phyloP scores from a whole-genome alignment of 2,329 filamentous ascomycete genomes.

The Arthrobotrys entomopaga region DNA sequence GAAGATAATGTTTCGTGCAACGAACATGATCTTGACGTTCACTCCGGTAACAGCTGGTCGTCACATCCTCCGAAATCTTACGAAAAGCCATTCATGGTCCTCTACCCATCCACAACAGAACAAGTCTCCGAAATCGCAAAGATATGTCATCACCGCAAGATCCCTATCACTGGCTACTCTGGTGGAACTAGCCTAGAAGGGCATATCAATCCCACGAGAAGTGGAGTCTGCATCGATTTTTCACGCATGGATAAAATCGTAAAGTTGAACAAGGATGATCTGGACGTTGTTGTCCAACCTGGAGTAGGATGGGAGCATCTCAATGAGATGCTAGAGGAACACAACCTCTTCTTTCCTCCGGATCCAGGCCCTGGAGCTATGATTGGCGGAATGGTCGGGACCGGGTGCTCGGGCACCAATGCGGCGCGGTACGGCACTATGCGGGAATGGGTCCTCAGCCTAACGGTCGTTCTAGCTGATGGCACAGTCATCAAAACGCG shows the following conservation, averaged over 20 bases:
- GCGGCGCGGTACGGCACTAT: constrained; percentile 84
- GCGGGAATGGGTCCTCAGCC: constrained; percentile 87
- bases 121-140: constrained; percentile 90
- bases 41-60: constrained; percentile 73
- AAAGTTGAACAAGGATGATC: constrained; percentile 77
- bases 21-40: constrained; percentile 68
- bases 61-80: constrained; percentile 68
- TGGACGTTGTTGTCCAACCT: constrained; percentile 80
- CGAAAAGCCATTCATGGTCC: constrained; percentile 71
- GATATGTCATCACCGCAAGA: constrained; percentile 80
- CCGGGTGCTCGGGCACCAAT: constrained; percentile 75
- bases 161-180: constrained; percentile 87
- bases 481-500: constrained; percentile 82
- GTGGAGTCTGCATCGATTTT: constrained; percentile 88
- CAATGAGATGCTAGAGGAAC: constrained; percentile 77
- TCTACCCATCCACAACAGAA: constrained; percentile 80
- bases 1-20: constrained; percentile 73
- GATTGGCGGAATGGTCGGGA: constrained; percentile 90
- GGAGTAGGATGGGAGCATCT: constrained; percentile 87
- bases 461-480: constrained; percentile 82
- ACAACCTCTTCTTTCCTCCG: constrained; percentile 89
- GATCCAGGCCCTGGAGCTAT: constrained; percentile 90
- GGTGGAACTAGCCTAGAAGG: constrained; percentile 91
- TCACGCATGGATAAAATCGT: constrained; percentile 84
- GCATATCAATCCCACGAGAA: constrained; percentile 82